Conservation (phyloP, 306 rosid species). For the Mimosa bimucronata region DNA sequence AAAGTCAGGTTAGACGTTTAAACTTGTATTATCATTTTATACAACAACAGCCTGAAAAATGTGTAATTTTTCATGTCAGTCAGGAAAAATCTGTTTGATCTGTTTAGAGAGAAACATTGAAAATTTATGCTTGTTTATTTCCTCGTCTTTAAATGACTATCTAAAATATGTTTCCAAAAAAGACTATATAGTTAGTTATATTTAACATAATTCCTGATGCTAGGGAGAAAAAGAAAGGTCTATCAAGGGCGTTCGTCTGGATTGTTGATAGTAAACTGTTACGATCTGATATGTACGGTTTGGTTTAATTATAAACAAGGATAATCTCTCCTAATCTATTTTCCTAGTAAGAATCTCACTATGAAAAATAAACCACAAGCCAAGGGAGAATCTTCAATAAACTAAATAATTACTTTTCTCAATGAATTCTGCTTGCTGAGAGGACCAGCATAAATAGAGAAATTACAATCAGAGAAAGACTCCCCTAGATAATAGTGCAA, state of each 20-base stretch:
- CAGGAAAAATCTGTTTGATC: neutral
- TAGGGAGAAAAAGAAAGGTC: neutral
- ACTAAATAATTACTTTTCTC: too few relatives aligned
- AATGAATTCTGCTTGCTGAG: too few relatives aligned
- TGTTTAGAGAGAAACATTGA: neutral
- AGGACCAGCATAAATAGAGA: too few relatives aligned
- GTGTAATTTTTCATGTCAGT: neutral
- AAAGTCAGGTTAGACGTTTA: neutral
- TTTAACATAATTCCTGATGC: neutral
- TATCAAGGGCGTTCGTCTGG: neutral
- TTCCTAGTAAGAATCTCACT: too few relatives aligned
- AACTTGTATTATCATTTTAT: neutral
- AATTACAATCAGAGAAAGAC: too few relatives aligned
- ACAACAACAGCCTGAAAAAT: too few relatives aligned
- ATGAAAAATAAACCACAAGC: too few relatives aligned
- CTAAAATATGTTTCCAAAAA: conserved; percentile 20
- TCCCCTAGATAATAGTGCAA: too few relatives aligned
- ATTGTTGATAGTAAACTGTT: neutral
- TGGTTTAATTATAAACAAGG: too few relatives aligned
- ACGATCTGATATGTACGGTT: too few relatives aligned
- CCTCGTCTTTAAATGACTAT: neutral
- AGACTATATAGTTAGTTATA: neutral
- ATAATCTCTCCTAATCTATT: too few relatives aligned
- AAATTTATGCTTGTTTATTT: neutral
- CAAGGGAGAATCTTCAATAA: too few relatives aligned